Percentiles rank a stretch among this genome's conserved stretches.
phyloP scores from a whole-genome alignment of 345 rosid genomes.

The Eucalyptus sp. region DNA sequence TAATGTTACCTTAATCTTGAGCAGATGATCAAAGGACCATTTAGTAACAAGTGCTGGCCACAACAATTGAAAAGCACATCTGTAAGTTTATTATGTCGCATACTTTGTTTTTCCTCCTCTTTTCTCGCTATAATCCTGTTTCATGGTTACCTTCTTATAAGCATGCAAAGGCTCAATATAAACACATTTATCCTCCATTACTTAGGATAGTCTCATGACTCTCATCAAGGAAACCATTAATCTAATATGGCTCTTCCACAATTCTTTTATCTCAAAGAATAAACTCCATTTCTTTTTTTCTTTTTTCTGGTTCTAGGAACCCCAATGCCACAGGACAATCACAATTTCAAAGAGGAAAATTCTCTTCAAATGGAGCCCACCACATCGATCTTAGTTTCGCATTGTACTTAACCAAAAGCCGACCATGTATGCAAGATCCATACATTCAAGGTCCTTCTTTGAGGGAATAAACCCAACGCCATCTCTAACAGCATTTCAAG shows the following conservation, averaged over 20 bases:
- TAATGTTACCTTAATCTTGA: not conserved
- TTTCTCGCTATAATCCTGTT: not conserved
- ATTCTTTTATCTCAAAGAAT: not conserved
- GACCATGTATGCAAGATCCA: not conserved
- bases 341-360: not conserved
- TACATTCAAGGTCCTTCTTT: not conserved
- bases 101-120: not conserved
- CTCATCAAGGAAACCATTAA: not conserved
- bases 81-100: not conserved
- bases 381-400: not conserved
- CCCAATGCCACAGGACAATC: not conserved
- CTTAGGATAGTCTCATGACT: not conserved
- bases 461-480: not conserved
- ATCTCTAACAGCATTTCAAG: not conserved
- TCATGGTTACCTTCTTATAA: not conserved
- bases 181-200: not conserved
- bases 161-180: not conserved
- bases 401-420: not conserved
- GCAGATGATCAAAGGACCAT: not conserved
- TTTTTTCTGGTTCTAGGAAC: not conserved
- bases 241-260: not conserved
- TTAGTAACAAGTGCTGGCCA: not conserved
- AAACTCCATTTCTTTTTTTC: not conserved
- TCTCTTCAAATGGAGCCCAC: not conserved
- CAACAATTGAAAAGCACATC: not conserved